These are phyloP conservation scores for Boletus tomentosulus DNA, from an alignment of 768 basidiomycete species.

Conservation along the genomic window DNA sequence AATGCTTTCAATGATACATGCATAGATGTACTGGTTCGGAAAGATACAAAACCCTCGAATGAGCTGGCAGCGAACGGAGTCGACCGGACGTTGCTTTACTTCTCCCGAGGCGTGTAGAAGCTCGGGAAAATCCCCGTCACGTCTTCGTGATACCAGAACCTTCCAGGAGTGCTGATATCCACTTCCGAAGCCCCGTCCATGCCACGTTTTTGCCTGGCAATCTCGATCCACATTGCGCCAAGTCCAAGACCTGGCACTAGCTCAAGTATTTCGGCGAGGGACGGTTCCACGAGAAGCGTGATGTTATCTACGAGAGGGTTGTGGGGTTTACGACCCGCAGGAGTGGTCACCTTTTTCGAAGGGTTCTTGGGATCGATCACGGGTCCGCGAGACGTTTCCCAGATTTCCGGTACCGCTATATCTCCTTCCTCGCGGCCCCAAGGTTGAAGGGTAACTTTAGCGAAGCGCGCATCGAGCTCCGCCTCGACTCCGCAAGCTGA, in stretches of 20 bases:
- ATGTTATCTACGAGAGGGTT: conserved; percentile 57
- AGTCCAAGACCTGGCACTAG: conserved; percentile 52
- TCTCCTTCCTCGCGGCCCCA: conserved; percentile 46
- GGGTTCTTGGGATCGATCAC: conserved; percentile 25
- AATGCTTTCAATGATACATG: background rate
- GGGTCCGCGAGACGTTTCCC: conserved; percentile 35
- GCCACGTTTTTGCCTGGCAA: conserved; percentile 37
- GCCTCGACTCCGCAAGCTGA: conserved; percentile 38
- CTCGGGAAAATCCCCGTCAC: conserved; percentile 51
- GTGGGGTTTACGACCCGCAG: conserved; percentile 32
- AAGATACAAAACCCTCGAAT: background rate
- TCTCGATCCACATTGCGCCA: conserved; percentile 66
- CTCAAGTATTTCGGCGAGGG: conserved; percentile 37
- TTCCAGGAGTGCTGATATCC: conserved; percentile 3
- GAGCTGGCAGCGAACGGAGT: background rate
- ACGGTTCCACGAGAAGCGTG: conserved; percentile 50
- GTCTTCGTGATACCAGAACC: conserved; percentile 61
- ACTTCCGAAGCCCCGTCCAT: conserved; percentile 4
- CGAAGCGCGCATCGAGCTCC: conserved; percentile 44
- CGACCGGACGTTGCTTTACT: background rate
- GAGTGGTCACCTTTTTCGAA: conserved; percentile 6
- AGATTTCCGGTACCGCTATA: conserved; percentile 34
- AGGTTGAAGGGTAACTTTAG: conserved; percentile 49
- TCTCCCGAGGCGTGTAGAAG: conserved; percentile 36
- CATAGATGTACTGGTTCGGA: background rate